Percentiles rank a stretch among this genome's conserved stretches.
These are phyloP conservation scores for Tuber magnatum DNA, from an alignment of 495 filamentous ascomycete genomes.

Conservation along the genomic window DNA sequence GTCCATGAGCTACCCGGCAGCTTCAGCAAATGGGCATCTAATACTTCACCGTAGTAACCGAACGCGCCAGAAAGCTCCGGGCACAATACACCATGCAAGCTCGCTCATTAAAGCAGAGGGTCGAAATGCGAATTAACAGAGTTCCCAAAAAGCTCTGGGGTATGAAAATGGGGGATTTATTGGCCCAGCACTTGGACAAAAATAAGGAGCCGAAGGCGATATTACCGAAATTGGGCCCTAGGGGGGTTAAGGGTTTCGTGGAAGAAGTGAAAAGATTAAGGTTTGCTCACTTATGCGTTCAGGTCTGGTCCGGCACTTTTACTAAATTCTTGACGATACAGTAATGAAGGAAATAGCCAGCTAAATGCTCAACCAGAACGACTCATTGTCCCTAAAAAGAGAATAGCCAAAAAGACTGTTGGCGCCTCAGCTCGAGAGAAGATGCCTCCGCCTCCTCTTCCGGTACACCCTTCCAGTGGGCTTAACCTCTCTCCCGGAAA, in stretches of 20 bases:
- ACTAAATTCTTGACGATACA: conserved; percentile 21
- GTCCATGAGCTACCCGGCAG: neutral
- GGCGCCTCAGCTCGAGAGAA: conserved; percentile 29
- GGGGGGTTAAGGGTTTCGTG: conserved; percentile 30
- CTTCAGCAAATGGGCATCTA: neutral
- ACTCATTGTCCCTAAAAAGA: conserved; percentile 30
- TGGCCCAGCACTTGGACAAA: conserved; percentile 37
- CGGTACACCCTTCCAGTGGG: conserved; percentile 21
- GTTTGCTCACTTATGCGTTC: conserved; percentile 11
- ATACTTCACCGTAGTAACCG: conserved; percentile 58
- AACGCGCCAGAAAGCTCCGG: conserved; percentile 82
- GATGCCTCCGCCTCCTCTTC: conserved; percentile 38
- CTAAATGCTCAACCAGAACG: conserved; percentile 21
- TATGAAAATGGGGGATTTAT: conserved; percentile 73
- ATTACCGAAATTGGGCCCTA: conserved; percentile 20
- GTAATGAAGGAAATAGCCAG: conserved; percentile 32
- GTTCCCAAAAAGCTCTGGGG: conserved; percentile 75
- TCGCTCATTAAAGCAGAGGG: conserved; percentile 70
- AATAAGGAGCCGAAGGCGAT: conserved; percentile 2
- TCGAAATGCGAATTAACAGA: conserved; percentile 91
- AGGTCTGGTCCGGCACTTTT: neutral
- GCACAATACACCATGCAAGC: conserved; percentile 84
- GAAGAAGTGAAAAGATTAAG: conserved; percentile 38
- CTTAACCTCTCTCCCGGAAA: conserved; percentile 29
- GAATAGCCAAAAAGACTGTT: conserved; percentile 19